These are phyloP conservation scores for Phytopythium oedochilum DNA, from an alignment of 352 stramenopile species.

Conservation along the genomic window DNA sequence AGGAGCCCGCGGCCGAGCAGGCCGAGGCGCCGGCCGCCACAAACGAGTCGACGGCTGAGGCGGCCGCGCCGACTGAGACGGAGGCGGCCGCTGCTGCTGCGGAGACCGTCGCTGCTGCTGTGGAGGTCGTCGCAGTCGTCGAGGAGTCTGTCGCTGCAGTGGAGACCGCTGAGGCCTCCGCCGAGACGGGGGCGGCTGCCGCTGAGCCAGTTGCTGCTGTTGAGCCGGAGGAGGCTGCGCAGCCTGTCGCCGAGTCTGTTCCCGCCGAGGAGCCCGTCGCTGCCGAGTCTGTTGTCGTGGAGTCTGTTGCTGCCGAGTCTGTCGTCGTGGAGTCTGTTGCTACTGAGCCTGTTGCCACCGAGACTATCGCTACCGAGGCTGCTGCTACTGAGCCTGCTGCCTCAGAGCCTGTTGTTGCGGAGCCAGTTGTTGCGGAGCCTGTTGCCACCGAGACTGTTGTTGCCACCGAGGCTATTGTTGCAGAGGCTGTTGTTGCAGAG, in stretches of 20 bases:
- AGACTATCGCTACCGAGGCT: constrained; percentile 3
- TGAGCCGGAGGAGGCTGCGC: background rate
- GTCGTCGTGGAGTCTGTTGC: constrained; percentile 5
- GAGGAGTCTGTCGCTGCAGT: background rate
- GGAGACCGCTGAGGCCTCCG: background rate
- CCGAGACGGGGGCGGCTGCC: background rate
- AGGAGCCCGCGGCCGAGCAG: background rate
- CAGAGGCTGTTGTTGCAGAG: constrained; percentile 1
- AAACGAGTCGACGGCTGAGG: background rate
- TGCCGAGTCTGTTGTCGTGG: background rate
- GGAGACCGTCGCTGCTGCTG: background rate
- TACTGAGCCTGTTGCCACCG: background rate
- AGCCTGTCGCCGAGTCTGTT: background rate
- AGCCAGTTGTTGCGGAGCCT: constrained; percentile 5
- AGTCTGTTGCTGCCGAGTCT: constrained; percentile 1
- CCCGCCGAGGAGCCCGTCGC: background rate
- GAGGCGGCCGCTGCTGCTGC: background rate
- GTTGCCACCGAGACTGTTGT: background rate
- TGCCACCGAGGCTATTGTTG: background rate
- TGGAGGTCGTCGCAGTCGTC: background rate
- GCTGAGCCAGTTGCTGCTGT: background rate
- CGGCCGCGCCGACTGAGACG: too few species aligned
- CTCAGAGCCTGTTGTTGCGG: constrained; percentile 2
- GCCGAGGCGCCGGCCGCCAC: background rate
- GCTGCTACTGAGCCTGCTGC: background rate